Base-by-base conservation (phyloP, 2,329 filamentous ascomycete genomes). In the Scedosporium apiospermum region DNA sequence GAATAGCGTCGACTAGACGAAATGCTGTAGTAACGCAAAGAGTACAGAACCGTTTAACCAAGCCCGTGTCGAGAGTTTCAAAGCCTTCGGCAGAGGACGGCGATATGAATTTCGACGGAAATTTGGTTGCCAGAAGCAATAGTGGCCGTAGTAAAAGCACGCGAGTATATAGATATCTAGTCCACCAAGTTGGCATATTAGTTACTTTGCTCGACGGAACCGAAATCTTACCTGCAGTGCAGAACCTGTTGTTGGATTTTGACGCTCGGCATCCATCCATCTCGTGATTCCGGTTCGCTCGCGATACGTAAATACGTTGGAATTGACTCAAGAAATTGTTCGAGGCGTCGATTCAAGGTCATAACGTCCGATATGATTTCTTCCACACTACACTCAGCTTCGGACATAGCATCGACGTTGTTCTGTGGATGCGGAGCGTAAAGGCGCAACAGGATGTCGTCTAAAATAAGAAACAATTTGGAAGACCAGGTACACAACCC, bases 401-500 rank as follows among this genome's bases (percentile, higher is more conserved):
- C 58, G 4, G 58, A 26, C 26, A 30, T 42, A 6, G n/a, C 21
- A 27, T 49, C 12, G 30, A 60, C 16, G 38, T 46, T 60, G 30
- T 46, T 46, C 23, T 60, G 58, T 10, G 26, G 30, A 12, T 44
- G 30, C 9, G 58, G 58, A 12, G 42, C n/a, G 16, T 60, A 60
- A 16, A 60, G 34, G 9, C 42, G 34, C 4, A 60, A 16, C 16
- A 60, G 58, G n/a, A 60, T 60, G 34, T 60, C 58, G 26, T 60
- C 58, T 3, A 60, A n/a, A 6, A 60, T 42, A 14, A 60, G n/a
- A 18, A 60, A 42, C 26, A 60, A 23, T 30, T 60, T 60, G 38
- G 58, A 60, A 16, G 58, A 60, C 58, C 58, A 60, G 16, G 23
- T 30, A 23, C 34, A 49, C 7, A 60, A n/a, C 12, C 58, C 58